Conservation (phyloP, 2,329 filamentous ascomycete genomes). For the Aspergillus glaucus region DNA sequence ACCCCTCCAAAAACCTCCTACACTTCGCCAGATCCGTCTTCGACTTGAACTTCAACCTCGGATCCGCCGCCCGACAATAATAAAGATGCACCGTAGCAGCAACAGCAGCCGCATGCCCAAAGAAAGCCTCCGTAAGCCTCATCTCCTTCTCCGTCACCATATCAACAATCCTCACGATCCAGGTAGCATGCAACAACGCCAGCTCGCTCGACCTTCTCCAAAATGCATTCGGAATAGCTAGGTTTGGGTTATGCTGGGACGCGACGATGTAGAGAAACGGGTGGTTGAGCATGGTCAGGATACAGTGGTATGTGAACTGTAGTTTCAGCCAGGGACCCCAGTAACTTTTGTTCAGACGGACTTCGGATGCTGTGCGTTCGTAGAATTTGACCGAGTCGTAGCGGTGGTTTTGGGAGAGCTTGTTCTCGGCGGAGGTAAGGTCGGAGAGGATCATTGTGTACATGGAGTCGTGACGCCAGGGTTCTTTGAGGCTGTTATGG, state of each 20-base stretch:
- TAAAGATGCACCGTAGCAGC: conserved; percentile 51
- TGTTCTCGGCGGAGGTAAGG: conserved; percentile 45
- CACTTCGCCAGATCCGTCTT: conserved; percentile 49
- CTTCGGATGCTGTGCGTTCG: conserved; percentile 43
- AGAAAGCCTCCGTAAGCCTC: conserved; percentile 47
- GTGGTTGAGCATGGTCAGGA: conserved; percentile 48
- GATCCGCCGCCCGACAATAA: conserved; percentile 47
- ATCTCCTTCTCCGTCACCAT: conserved; percentile 49
- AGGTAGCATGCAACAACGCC: conserved; percentile 48
- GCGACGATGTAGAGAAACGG: conserved; percentile 50
- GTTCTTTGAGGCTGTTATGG: conserved; percentile 43
- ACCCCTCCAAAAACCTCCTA: conserved; percentile 44
- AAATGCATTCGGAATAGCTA: conserved; percentile 50
- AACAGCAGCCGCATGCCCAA: conserved; percentile 47
- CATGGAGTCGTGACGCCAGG: conserved; percentile 48
- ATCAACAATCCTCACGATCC: conserved; percentile 50
- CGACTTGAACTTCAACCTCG: conserved; percentile 46
- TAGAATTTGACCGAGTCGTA: conserved; percentile 51
- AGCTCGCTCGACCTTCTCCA: conserved; percentile 49
- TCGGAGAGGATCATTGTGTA: conserved; percentile 48
- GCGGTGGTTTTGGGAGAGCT: conserved; percentile 44
- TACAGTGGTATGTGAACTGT: conserved; percentile 50
- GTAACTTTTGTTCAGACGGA: conserved; percentile 42
- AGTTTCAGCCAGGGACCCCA: conserved; percentile 50
- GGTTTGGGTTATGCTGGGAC: conserved; percentile 47